phyloP scores from a whole-genome alignment of 2,329 filamentous ascomycete genomes.

The Bipolaris bicolor region DNA sequence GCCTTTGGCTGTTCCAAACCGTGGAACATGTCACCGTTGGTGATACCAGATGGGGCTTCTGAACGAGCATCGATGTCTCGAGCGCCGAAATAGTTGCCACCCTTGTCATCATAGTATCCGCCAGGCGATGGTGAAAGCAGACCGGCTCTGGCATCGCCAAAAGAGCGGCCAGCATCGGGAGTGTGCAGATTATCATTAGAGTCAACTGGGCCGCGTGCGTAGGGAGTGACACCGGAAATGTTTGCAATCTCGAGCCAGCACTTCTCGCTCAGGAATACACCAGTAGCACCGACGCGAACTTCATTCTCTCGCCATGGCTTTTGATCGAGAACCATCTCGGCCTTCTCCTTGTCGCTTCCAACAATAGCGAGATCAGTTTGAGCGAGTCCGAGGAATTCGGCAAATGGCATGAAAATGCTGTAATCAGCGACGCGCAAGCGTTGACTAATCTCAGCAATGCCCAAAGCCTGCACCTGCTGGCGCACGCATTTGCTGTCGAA shows the following conservation, averaged over 20 bases:
- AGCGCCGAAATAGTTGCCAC: constrained; percentile 80
- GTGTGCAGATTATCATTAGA: constrained; percentile 62
- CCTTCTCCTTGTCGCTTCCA: constrained; percentile 90
- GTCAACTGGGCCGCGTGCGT: constrained; percentile 49
- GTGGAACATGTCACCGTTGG: constrained; percentile 93
- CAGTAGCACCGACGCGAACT: constrained; percentile 86
- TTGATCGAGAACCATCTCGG: constrained; percentile 87
- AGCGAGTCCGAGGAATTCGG: constrained; percentile 88
- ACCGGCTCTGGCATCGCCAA: constrained; percentile 64
- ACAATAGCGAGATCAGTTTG: constrained; percentile 85
- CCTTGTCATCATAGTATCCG: constrained; percentile 76
- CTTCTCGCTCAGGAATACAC: constrained; percentile 92
- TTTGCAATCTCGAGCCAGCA: constrained; percentile 93
- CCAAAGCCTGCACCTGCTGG: constrained; percentile 91
- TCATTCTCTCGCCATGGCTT: constrained; percentile 93
- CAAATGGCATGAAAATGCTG: constrained; percentile 92
- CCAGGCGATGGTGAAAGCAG: constrained; percentile 62
- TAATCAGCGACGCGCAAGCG: constrained; percentile 92
- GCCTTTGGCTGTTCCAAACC: constrained; percentile 93
- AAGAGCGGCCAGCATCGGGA: constrained; percentile 59
- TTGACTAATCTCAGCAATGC: constrained; percentile 96
- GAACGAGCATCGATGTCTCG: constrained; percentile 84
- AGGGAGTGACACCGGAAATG: constrained; percentile 62
- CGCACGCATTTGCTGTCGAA: constrained; percentile 99
- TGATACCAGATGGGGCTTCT: constrained; percentile 92